A percentile compares a stretch with the other conserved stretches of the same genome.
These are phyloP conservation scores for Diaporthe eres DNA, from an alignment of 2,329 filamentous ascomycete species.

Conservation along the genomic window DNA sequence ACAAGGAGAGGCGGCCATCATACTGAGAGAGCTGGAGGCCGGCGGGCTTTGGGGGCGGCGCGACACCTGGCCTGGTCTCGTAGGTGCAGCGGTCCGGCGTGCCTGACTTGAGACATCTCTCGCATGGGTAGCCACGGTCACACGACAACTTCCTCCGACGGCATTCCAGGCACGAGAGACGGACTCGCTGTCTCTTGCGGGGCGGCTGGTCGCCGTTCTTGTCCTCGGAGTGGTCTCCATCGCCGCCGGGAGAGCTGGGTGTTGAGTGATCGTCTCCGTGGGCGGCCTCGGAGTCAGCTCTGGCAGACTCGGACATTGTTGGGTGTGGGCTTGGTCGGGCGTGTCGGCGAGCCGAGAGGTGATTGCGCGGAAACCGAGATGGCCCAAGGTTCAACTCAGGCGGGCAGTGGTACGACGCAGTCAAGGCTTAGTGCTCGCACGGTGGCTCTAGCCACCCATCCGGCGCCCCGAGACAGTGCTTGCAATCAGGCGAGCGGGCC, in stretches of 20 bases:
- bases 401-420: slow-evolving; percentile 34
- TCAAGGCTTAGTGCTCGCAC: slow-evolving; percentile 28
- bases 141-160: slow-evolving; percentile 73
- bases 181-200: slow-evolving; percentile 71
- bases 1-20: slow-evolving; percentile 59
- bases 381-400: slow-evolving; percentile 32
- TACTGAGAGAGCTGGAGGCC: slow-evolving; percentile 64
- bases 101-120: slow-evolving; percentile 73
- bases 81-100: slow-evolving; percentile 73
- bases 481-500: not conserved
- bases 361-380: slow-evolving; percentile 41
- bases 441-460: slow-evolving; percentile 31
- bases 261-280: slow-evolving; percentile 38
- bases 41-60: slow-evolving; percentile 59
- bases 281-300: slow-evolving; percentile 33
- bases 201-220: slow-evolving; percentile 54
- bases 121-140: slow-evolving; percentile 73
- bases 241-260: slow-evolving; percentile 40
- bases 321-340: slow-evolving; percentile 30
- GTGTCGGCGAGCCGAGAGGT: slow-evolving; percentile 37
- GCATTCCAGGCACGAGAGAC: slow-evolving; percentile 73
- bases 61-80: slow-evolving; percentile 62
- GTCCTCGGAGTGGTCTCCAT: slow-evolving; percentile 47
- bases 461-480: slow-evolving; percentile 23
- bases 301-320: slow-evolving; percentile 38